A percentile compares a stretch with the other conserved stretches of the same genome.
Conservation (phyloP, 306 rosid genomes). For the Gastrolobium bilobum region DNA sequence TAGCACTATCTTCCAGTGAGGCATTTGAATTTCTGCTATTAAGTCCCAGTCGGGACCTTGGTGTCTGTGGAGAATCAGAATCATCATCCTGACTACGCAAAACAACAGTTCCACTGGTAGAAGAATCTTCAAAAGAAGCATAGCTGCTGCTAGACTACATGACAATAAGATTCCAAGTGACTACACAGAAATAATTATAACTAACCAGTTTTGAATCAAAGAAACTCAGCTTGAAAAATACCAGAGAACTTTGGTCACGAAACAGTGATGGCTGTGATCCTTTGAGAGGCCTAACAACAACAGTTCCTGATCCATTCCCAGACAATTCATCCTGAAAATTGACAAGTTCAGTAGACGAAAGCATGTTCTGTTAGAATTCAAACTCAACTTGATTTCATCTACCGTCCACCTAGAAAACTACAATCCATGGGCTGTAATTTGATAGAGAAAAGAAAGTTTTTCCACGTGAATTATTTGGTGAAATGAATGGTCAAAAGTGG, state of each 20-base stretch:
- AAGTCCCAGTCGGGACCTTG: constrained; percentile 71
- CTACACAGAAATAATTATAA: constrained; percentile 33
- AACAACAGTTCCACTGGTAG: constrained; percentile 86
- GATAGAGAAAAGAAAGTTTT: too few relatives aligned
- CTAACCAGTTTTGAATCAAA: not conserved
- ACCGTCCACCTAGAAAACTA: too few relatives aligned
- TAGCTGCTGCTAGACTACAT: constrained; percentile 75
- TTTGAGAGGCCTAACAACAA: constrained; percentile 78
- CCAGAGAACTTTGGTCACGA: constrained; percentile 66
- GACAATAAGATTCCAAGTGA: constrained; percentile 44
- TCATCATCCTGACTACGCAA: constrained; percentile 78
- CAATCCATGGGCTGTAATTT: too few relatives aligned
- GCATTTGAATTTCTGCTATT: constrained; percentile 72
- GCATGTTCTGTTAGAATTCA: too few relatives aligned
- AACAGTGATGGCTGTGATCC: constrained; percentile 60
- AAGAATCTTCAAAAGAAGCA: constrained; percentile 74
- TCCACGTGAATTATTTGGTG: too few relatives aligned
- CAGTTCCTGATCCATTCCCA: constrained; percentile 84
- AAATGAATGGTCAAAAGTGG: too few relatives aligned
- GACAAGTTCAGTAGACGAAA: constrained; percentile 38
- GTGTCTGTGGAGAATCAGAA: constrained; percentile 76
- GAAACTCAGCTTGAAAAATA: constrained; percentile 43
- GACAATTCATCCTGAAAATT: constrained; percentile 78
- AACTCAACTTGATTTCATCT: too few relatives aligned
- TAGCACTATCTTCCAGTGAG: constrained; percentile 83